Evolutionary conservation across 495 filamentous ascomycete species (phyloP).

Genomic region (Penicillium arizonense): DNA sequence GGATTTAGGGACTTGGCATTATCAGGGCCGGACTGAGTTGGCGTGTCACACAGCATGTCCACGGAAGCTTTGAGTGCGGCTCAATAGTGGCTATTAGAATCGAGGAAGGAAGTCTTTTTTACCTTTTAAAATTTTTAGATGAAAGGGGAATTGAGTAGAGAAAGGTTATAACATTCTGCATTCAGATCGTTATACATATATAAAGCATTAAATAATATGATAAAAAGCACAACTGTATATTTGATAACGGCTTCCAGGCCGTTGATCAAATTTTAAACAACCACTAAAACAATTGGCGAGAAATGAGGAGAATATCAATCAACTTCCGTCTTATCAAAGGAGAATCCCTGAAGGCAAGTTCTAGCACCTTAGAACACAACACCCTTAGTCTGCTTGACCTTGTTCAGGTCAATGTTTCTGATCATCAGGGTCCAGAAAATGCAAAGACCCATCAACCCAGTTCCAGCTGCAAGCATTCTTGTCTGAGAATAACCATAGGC

Average conservation of each 20-base stretch:
- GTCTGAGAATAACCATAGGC: slow-evolving; percentile 56
- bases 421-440: slow-evolving; percentile 35
- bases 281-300: no score
- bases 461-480: slow-evolving; percentile 20
- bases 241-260: neutral
- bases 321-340: neutral
- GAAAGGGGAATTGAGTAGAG: neutral
- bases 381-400: slow-evolving; percentile 19
- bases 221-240: neutral
- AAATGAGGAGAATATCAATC: neutral
- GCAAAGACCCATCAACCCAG: slow-evolving; percentile 29
- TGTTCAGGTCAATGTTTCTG: slow-evolving; percentile 17
- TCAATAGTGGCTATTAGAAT: no score
- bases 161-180: neutral
- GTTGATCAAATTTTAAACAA: neutral
- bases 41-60: no score
- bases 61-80: no score
- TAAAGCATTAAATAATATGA: neutral
- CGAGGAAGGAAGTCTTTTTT: no score
- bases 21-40: no score
- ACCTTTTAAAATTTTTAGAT: no score
- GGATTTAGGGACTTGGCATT: no score
- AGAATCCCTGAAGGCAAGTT: neutral
- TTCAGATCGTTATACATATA: slow-evolving; percentile 2
- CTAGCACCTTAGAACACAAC: slow-evolving; percentile 11